A percentile compares a stretch with the other conserved stretches of the same genome.
Conservation (phyloP, 1,284 basidiomycete genomes). For the Porogramme epimiltina region DNA sequence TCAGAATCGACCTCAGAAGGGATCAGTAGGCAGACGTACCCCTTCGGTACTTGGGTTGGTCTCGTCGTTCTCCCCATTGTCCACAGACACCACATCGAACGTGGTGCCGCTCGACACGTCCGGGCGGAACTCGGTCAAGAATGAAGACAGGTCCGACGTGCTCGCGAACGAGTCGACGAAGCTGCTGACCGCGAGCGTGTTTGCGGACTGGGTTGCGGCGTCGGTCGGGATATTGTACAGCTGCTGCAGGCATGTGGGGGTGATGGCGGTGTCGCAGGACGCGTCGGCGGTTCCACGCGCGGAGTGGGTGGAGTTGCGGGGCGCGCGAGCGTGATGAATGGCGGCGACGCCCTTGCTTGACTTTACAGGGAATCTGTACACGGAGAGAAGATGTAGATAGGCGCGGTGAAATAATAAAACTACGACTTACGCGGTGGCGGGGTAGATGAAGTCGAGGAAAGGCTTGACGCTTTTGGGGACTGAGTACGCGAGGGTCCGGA, state of each 20-base stretch:
- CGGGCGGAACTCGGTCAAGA: conserved; percentile 47
- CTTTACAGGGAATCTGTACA: conserved; percentile 17
- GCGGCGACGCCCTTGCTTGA: conserved; percentile 7
- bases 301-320: conserved; percentile 7
- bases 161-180: conserved; percentile 58
- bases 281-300: conserved; percentile 15
- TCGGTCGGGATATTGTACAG: conserved; percentile 55
- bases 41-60: conserved; percentile 19
- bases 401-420: background rate
- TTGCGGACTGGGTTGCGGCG: conserved; percentile 42
- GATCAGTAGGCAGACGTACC: conserved; percentile 4
- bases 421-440: conserved; percentile 33
- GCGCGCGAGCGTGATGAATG: conserved; percentile 1
- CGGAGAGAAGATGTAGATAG: conserved; percentile 16
- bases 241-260: conserved; percentile 54
- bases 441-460: conserved; percentile 42
- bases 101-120: conserved; percentile 40
- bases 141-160: conserved; percentile 52
- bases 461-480: conserved; percentile 38
- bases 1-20: background rate
- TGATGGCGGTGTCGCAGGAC: conserved; percentile 36
- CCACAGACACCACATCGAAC: conserved; percentile 11
- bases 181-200: conserved; percentile 58
- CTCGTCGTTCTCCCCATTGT: conserved; percentile 38
- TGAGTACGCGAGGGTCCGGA: conserved; percentile 43